Conservation (phyloP, 257 asterid genomes). For the Nicotiana obtusifolia region DNA sequence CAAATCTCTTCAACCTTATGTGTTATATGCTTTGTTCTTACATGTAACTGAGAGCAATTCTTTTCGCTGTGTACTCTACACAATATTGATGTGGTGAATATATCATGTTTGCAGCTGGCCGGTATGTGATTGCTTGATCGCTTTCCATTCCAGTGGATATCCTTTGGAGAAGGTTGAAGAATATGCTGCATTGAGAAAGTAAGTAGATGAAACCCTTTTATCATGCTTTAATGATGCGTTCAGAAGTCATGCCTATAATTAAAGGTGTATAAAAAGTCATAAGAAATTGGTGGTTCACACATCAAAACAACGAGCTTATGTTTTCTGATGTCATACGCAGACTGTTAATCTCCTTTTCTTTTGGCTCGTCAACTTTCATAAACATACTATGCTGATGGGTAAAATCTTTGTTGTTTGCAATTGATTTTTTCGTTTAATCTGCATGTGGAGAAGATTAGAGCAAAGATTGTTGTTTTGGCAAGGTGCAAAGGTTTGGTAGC, state of each 20-base stretch:
- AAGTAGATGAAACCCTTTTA: neutral
- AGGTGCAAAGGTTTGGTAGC: neutral
- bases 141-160: conserved; percentile 80
- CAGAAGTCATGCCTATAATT: neutral
- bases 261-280: neutral
- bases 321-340: neutral
- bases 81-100: neutral
- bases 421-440: neutral
- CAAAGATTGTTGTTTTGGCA: neutral
- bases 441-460: neutral
- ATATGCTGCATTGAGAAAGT: conserved; percentile 86
- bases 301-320: neutral
- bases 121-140: conserved; percentile 87
- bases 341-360: neutral
- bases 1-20: neutral
- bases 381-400: neutral
- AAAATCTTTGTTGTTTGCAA: neutral
- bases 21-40: neutral
- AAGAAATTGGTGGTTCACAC: neutral
- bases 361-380: neutral
- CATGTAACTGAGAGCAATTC: neutral
- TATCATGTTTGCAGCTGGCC: conserved; percentile 72
- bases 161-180: conserved; percentile 85
- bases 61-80: neutral
- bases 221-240: neutral